Base-by-base conservation (phyloP, 2,329 filamentous ascomycete genomes). In the Ceratocystis destructans region DNA sequence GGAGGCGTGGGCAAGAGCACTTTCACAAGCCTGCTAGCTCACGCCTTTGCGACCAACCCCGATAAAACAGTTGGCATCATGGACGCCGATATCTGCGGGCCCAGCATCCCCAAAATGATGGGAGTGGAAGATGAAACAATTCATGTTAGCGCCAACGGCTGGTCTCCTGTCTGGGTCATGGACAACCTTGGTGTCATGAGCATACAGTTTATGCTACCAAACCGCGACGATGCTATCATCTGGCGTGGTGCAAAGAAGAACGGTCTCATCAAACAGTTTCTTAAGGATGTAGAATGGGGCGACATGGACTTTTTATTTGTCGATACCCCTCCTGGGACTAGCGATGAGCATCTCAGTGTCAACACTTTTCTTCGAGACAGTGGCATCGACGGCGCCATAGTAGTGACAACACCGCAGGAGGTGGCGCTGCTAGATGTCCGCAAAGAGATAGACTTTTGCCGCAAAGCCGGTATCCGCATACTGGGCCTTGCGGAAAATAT, bases 231-330 rank as follows among this genome's bases (percentile, higher is more conserved):
- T 73, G 94, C 94, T 2, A 87, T 99, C 50, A 99, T 99, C 70
- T 99, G 94, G 94, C 84, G 94, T 63, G 94, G 94, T 0, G 88
- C 94, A 2, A 99, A 99, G 83, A 99, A 99, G 82, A 99, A 97
- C 72, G 94, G 94, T 0, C 78, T 99, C 67, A 97, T 99, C 74
- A 99, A 99, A 79, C 89, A 95, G 75, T 99, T 99, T 71, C 77
- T 99, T 64, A 96, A 96, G 79, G 95, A 99, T 73, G 94, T 99
- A 5, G 90, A 95, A 73, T 99, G 95, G 94, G 94, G 94, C 8
- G 89, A 95, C 68, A 79, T 97, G 75, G 94, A 99, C 73, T 96
- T 93, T 71, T 74, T 99, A 67, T 82, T 99, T 64, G 90, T 97
- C 10, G 94, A 99, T 75, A 99, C 94, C 0, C 94, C 95, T 0